Base-by-base conservation (phyloP, 352 stramenopile species). In the Phytophthora pinifolia region DNA sequence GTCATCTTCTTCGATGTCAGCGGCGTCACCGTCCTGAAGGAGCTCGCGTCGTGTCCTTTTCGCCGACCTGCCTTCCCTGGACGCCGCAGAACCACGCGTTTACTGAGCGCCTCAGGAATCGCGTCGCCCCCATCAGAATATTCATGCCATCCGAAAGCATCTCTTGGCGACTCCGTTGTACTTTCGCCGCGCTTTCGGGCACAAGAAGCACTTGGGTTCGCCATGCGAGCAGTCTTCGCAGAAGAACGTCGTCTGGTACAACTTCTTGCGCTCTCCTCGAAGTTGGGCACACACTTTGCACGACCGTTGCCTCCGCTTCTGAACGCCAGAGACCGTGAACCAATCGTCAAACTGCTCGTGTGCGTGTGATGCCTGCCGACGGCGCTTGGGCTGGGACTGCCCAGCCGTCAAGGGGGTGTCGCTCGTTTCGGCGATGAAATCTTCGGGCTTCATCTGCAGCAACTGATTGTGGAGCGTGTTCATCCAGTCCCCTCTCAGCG, bases 101-200 rank as follows among this genome's bases (percentile, higher is more conserved):
- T 50, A 25, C 44, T 30, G 4, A 50, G 30, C 15, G 38, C 29
- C 3, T 9, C 17, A 7, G 44, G 44, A 8, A 50, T 50, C 4
- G 14, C 6, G 9, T 14, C 4, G 3, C 30, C 44, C 5, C 30
- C 32, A n/a, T 38, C 44, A 31, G 31, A 50, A 15, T 50, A 29
- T 3, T 50, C 44, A 12, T 50, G 44, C 44, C 44, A 50, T 12
- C 39, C 41, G 30, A 20, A 50, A 50, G 13, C 44, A 50, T 15
- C 30, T 50, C 13, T 9, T 50, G 29, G 20, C 20, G 3, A 3
- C 20, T 25, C 20, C 3, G 3, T 25, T 25, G 20, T 25, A 25
- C 2, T 25, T 1, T 1, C 20, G 20, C 30, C 29, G 42, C 9
- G 42, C 42, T n/a, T 49, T 37, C 9, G 27, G 27, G 30, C 29